phyloP scores from a whole-genome alignment of 2,329 filamentous ascomycete genomes.

The Aspergillus flavus region DNA sequence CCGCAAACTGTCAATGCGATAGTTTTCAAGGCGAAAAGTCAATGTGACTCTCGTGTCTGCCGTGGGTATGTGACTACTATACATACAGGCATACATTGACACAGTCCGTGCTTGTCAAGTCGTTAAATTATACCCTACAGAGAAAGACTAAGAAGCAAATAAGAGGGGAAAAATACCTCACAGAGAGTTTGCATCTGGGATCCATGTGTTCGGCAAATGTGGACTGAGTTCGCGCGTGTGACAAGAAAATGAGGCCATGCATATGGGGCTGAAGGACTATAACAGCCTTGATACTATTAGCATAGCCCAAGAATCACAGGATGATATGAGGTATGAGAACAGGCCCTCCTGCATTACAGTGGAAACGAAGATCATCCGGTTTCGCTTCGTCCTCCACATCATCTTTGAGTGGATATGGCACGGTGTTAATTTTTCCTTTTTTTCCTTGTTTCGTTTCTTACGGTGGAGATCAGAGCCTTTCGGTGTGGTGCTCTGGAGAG shows the following conservation, averaged over 20 bases:
- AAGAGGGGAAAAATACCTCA: neutral
- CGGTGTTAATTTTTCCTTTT: neutral
- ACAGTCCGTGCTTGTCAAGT: slow-evolving; percentile 4
- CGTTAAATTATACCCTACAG: neutral
- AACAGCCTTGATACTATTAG: neutral
- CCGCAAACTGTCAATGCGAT: slow-evolving; percentile 9
- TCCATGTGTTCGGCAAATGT: neutral
- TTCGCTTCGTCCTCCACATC: slow-evolving; percentile 1
- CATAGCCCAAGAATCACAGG: neutral
- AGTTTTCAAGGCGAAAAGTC: slow-evolving; percentile 3
- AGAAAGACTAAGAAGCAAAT: neutral
- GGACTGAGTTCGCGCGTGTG: neutral
- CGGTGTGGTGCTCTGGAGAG: slow-evolving; percentile 1
- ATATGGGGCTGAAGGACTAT: slow-evolving; percentile 9
- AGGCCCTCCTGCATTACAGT: slow-evolving; percentile 7
- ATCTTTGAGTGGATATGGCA: neutral
- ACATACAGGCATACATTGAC: neutral
- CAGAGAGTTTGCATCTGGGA: neutral
- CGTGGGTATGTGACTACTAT: neutral
- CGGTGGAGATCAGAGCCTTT: neutral
- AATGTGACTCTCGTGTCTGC: neutral
- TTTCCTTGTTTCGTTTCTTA: neutral
- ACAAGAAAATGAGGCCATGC: slow-evolving; percentile 9
- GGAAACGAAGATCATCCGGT: slow-evolving; percentile 10
- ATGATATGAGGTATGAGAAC: neutral